Evolutionary conservation across 1,284 basidiomycete genomes (phyloP), one percentile per base, ranked within the genome.

Genomic region (Salmacisia buchloeana): DNA sequence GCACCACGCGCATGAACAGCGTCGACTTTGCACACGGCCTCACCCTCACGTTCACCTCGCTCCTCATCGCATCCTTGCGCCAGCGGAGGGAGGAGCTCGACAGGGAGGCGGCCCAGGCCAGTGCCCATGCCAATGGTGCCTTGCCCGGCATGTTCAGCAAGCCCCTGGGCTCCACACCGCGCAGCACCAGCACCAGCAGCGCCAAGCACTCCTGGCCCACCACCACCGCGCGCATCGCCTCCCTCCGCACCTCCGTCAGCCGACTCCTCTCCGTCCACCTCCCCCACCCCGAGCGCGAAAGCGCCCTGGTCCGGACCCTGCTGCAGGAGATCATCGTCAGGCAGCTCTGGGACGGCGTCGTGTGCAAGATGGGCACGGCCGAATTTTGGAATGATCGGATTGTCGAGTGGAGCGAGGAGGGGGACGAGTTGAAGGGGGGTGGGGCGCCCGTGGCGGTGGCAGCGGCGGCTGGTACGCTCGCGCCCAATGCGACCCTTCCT

Each of bases 351-450:
- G 67, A 75, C 36, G 63, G 41, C 7, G 18, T 71, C n/a, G 62
- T 71, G n/a, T 65, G 68, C 34, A 69, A 66, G 52, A 64, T 73
- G 29, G 70, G 73, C 21, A 69, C 75, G 33, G 73, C 73, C 4
- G 74, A 76, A 59, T 76, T 73, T 34, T 69, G 75, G 61, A 75
- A 76, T 39, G 66, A 64, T 15, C 67, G 72, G 60, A 73, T 76
- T 27, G 69, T 76, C 5, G 62, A 73, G 45, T 72, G 62, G 64
- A 69, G 65, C 9, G 67, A 70, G 34, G 27, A 63, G 27, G n/a
- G 23, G 10, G 38, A 58, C 49, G 43, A 35, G 35, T n/a, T n/a
- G n/a, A n/a, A n/a, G n/a, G n/a, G n/a, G n/a, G n/a, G n/a, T n/a
- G n/a, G n/a, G n/a, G n/a, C n/a, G n/a, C n/a, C n/a, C 10, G 6